Evolutionary conservation across 805 yeast species (phyloP).

Genomic region (Lipomyces spencermartinsiae): DNA sequence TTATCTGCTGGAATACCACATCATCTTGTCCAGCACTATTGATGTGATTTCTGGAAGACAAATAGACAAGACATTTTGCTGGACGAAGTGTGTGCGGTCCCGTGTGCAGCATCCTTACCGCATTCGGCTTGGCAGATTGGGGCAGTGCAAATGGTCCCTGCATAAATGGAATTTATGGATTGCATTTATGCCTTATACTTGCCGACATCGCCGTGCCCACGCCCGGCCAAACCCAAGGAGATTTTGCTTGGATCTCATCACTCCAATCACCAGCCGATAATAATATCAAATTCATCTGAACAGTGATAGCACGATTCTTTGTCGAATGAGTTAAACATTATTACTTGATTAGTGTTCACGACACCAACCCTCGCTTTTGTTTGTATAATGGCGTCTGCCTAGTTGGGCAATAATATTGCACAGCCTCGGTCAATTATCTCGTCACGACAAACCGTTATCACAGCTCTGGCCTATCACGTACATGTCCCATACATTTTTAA

Average conservation of each 20-base stretch:
- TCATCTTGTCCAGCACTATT: not conserved
- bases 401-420: not conserved
- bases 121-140: constrained; percentile 9
- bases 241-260: too few species aligned
- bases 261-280: not conserved
- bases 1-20: not conserved
- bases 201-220: too few species aligned
- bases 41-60: not conserved
- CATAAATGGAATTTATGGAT: not conserved
- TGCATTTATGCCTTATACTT: constrained; percentile 1
- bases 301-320: too few species aligned
- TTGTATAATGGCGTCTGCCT: too few species aligned
- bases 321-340: too few species aligned
- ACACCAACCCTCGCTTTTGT: not conserved
- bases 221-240: not conserved
- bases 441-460: not conserved
- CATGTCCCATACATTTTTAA: too few species aligned
- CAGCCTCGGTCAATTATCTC: not conserved
- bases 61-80: not conserved
- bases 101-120: not conserved
- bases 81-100: not conserved
- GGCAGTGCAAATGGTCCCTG: constrained; percentile 13
- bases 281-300: too few species aligned
- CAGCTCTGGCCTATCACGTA: too few species aligned
- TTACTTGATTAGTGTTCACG: too few species aligned